Evolutionary conservation across 2,329 filamentous ascomycete genomes (phyloP).

Genomic region (Thielaviopsis ethacetica): DNA sequence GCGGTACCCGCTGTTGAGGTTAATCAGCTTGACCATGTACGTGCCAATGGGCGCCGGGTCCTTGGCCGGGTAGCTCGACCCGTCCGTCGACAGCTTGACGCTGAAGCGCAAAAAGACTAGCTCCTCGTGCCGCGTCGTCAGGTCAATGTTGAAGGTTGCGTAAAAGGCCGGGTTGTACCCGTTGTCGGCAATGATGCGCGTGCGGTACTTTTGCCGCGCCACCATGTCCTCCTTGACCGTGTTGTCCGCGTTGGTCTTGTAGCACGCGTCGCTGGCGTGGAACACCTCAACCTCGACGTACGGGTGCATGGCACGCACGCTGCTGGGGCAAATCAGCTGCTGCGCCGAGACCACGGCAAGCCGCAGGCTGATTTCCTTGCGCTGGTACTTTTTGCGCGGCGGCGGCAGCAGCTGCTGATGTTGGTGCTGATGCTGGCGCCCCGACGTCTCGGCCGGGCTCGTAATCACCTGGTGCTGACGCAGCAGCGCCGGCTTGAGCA

Average conservation of each 20-base stretch:
- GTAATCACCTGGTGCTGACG: conserved; percentile 51
- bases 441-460: too few relatives aligned
- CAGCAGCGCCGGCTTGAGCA: conserved; percentile 78
- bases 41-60: conserved; percentile 57
- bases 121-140: conserved; percentile 88
- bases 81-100: conserved; percentile 72
- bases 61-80: conserved; percentile 40
- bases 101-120: conserved; percentile 88
- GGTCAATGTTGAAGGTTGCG: conserved; percentile 58
- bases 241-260: conserved; percentile 62
- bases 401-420: too few relatives aligned
- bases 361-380: conserved; percentile 68
- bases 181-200: conserved; percentile 68
- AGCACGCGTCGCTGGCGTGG: conserved; percentile 80
- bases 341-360: conserved; percentile 89
- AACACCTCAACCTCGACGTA: conserved; percentile 94
- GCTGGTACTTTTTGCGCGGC: conserved; percentile 49
- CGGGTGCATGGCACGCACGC: conserved; percentile 65
- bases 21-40: conserved; percentile 83
- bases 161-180: conserved; percentile 88
- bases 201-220: conserved; percentile 60
- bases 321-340: conserved; percentile 70
- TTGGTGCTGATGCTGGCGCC: too few relatives aligned
- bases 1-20: conserved; percentile 79
- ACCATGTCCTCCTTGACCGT: conserved; percentile 28